phyloP scores from a whole-genome alignment of 345 rosid species.

The Pugionium dolabratum region DNA sequence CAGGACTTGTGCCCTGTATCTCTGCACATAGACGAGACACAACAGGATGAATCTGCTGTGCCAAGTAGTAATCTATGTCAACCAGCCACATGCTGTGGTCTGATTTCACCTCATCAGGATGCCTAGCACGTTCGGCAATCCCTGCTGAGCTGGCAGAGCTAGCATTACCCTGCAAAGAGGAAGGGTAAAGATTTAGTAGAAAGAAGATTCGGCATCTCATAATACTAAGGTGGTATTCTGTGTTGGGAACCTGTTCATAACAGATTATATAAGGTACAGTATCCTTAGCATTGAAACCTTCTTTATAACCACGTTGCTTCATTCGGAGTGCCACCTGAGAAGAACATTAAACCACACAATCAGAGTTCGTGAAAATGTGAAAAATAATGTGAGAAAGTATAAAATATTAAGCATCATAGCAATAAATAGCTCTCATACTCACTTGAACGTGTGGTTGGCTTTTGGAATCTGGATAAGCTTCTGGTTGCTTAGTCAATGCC shows the following conservation, averaged over 20 bases:
- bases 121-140: slow-evolving; percentile 91
- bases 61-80: slow-evolving; percentile 92
- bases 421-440: slow-evolving; percentile 39
- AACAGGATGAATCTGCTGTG: slow-evolving; percentile 99
- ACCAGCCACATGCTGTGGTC: slow-evolving; percentile 86
- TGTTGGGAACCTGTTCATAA: slow-evolving; percentile 73
- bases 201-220: slow-evolving; percentile 24
- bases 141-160: slow-evolving; percentile 65
- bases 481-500: slow-evolving; percentile 91
- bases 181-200: slow-evolving; percentile 15
- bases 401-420: not conserved
- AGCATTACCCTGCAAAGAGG: slow-evolving; percentile 55
- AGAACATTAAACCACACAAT: slow-evolving; percentile 37
- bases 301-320: slow-evolving; percentile 80
- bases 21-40: slow-evolving; percentile 93
- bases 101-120: slow-evolving; percentile 88
- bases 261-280: slow-evolving; percentile 92
- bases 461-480: slow-evolving; percentile 94
- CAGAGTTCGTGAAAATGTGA: slow-evolving; percentile 21
- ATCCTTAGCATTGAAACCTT: slow-evolving; percentile 82
- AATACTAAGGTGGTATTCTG: slow-evolving; percentile 12
- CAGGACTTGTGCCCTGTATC: slow-evolving; percentile 96
- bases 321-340: slow-evolving; percentile 87
- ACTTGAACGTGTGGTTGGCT: slow-evolving; percentile 97
- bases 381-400: not conserved